Percentiles rank a stretch among this genome's conserved stretches.
These are phyloP conservation scores for Paramecium tetraurelia DNA, from an alignment of 73 alveolate genomes.

Conservation along the genomic window DNA sequence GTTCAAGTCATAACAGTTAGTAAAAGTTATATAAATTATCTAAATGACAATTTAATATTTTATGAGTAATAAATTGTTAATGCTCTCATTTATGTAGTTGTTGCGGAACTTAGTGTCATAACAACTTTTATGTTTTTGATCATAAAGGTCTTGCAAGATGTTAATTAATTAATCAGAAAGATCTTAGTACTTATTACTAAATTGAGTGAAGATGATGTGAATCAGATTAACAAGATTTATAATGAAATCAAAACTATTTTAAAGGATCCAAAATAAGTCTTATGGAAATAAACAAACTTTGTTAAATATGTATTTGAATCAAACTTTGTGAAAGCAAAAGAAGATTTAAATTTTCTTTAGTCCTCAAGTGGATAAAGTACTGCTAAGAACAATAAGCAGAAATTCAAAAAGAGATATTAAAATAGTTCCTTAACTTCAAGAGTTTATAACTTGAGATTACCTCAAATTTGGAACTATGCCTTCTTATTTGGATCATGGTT, in stretches of 20 bases:
- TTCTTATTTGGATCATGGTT: neutral
- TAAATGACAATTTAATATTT: neutral
- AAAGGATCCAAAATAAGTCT: neutral
- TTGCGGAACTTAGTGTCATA: neutral
- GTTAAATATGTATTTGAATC: neutral
- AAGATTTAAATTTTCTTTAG: neutral
- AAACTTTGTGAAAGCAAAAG: neutral
- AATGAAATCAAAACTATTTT: neutral
- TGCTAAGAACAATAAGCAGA: neutral
- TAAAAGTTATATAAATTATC: neutral
- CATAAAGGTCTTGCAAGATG: neutral
- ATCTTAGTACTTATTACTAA: neutral
- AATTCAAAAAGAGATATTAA: neutral
- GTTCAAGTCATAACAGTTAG: neutral
- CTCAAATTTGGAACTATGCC: neutral
- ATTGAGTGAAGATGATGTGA: slow-evolving; percentile 32
- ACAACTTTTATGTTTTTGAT: neutral
- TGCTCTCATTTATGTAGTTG: neutral
- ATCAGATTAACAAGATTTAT: neutral
- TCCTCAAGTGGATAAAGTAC: neutral
- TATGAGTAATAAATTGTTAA: slow-evolving; percentile 31
- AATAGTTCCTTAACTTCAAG: slow-evolving; percentile 30
- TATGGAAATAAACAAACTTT: slow-evolving; percentile 3
- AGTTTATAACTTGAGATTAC: neutral
- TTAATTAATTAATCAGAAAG: neutral